phyloP scores from a whole-genome alignment of 2,329 filamentous ascomycete genomes.

The Botrytis medusae region DNA sequence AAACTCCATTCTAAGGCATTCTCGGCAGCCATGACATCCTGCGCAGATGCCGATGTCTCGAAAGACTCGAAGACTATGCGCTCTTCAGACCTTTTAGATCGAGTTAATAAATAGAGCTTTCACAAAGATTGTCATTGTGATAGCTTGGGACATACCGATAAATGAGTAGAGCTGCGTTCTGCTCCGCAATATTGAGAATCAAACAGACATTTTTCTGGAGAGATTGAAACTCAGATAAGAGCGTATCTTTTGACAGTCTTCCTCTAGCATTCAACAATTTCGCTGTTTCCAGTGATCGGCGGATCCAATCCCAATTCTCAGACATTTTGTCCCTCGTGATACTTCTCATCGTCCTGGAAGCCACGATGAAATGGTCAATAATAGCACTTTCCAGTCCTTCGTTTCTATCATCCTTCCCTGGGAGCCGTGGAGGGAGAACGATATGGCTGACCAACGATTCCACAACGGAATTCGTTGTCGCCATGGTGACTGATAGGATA shows the following conservation, averaged over 20 bases:
- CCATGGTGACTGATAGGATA: not conserved
- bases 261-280: conserved; percentile 25
- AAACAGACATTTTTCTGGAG: conserved; percentile 41
- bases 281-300: conserved; percentile 23
- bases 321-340: not conserved
- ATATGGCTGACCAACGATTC: conserved; percentile 32
- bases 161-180: conserved; percentile 51
- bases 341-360: conserved; percentile 10
- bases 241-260: conserved; percentile 28
- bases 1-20: conserved; percentile 59
- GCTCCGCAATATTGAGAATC: conserved; percentile 47
- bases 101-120: not conserved
- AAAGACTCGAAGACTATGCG: conserved; percentile 58
- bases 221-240: conserved; percentile 37
- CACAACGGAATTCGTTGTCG: conserved; percentile 11
- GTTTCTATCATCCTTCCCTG: conserved; percentile 27
- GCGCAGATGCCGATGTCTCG: conserved; percentile 55
- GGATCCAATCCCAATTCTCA: conserved; percentile 19
- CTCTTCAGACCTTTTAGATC: conserved; percentile 21
- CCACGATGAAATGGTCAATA: conserved; percentile 21
- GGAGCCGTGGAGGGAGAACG: conserved; percentile 29
- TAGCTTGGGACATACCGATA: conserved; percentile 40
- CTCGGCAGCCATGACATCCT: conserved; percentile 52
- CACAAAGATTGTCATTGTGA: not conserved
- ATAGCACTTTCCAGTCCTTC: conserved; percentile 21